Percentiles rank a stretch among this genome's conserved stretches.
Conservation (phyloP, 495 filamentous ascomycete species). For the Talaromyces thailandensis region DNA sequence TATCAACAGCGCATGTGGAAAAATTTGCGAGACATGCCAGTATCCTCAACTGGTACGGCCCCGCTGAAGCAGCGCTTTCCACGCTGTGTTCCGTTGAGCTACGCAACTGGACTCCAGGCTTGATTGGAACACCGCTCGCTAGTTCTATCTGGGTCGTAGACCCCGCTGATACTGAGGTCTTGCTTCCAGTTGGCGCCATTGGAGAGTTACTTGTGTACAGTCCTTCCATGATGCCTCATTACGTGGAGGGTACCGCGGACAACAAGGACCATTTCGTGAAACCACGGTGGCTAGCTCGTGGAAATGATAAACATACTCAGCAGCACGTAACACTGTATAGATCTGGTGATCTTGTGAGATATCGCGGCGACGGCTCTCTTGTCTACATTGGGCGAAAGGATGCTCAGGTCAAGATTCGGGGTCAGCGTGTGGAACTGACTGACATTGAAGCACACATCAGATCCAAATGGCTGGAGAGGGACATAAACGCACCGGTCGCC, state of each 20-base stretch:
- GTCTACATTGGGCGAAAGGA: slow-evolving; percentile 73
- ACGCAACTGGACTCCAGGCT: slow-evolving; percentile 4
- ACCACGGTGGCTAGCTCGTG: not conserved
- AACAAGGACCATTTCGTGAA: slow-evolving; percentile 8
- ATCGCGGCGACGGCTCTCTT: slow-evolving; percentile 62
- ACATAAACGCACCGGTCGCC: too few species aligned
- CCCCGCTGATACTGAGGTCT: slow-evolving; percentile 28
- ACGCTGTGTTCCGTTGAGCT: not conserved
- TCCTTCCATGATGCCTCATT: slow-evolving; percentile 16
- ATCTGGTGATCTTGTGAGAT: slow-evolving; percentile 18
- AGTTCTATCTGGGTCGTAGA: slow-evolving; percentile 32
- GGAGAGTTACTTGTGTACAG: slow-evolving; percentile 44
- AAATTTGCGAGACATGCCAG: too few species aligned
- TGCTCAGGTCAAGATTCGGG: slow-evolving; percentile 88
- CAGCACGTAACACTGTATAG: not conserved
- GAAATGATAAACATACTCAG: not conserved
- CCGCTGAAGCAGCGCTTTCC: too few species aligned
- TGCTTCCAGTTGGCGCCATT: slow-evolving; percentile 40
- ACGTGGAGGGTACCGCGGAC: slow-evolving; percentile 23
- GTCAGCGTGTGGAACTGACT: slow-evolving; percentile 88
- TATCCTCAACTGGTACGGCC: not conserved
- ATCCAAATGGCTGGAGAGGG: slow-evolving; percentile 15
- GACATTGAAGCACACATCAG: slow-evolving; percentile 72
- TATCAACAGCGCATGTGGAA: too few species aligned
- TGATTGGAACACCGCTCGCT: not conserved